Base-by-base conservation (phyloP, 306 rosid species). In the Rosa persica region DNA sequence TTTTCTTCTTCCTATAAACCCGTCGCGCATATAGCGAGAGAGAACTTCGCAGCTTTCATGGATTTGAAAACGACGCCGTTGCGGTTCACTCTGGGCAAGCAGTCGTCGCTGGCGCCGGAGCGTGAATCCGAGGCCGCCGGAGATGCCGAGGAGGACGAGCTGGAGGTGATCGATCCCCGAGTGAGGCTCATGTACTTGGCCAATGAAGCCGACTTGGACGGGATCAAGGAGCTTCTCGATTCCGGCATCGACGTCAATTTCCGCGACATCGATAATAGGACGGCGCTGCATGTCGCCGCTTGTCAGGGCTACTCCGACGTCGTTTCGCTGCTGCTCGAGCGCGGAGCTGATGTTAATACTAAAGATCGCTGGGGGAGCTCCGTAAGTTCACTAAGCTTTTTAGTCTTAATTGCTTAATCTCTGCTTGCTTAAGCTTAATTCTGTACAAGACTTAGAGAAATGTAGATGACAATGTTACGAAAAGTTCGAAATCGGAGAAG, bases 321-420 rank as follows among this genome's bases (percentile, higher is more conserved):
- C 39, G 97, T 95, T 30, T 83, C 83, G 16, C 75, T 91, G 78
- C 81, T 95, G 81, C 91, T 95, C 23, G 89, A 68, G 22, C 87
- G 84, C 42, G 96, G 93, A 0, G 97, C 98, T 36, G 76, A 77
- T 10, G 86, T 92, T 23, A 90, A 95, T 75, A 83, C 88, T 0
- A 79, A 70, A 43, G 98, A 95, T 78, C 89, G 97, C 19, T 95
- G 98, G 98, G 95, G 97, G 19, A 95, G 98, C 86, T 84, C 96
- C 72, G 98, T 95, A 87, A 87, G 86, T 57, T 43, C 36, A 47
- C 17, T 4, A 47, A 47, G 52, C 52, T 25, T 27, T 62, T 27
- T 62, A 12, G 40, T 11, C 43, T 62, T 62, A 22, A 22, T 9
- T 1, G 36, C 38, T 8, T 23, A 27, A 30, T 34, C 69, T 62